phyloP scores from a whole-genome alignment of 163 green algal species.

The Prototheca wickerhamii region DNA sequence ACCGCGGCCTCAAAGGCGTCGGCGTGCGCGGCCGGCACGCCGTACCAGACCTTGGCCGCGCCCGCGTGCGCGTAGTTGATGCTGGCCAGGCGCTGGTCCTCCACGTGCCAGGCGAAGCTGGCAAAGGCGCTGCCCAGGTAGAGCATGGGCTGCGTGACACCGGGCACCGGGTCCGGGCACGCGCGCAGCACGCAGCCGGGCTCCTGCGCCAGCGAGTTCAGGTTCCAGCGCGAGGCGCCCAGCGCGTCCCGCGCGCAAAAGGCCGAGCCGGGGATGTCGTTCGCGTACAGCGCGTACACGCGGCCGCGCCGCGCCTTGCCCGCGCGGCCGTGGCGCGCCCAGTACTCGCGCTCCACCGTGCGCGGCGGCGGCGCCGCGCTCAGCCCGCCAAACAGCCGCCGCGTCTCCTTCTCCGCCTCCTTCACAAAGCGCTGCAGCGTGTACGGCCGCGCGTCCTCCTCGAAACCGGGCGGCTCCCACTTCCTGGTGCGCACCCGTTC shows the following conservation, averaged over 20 bases:
- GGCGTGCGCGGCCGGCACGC: conserved; percentile 43
- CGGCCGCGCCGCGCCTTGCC: conserved; percentile 3
- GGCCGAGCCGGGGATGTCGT: conserved; percentile 7
- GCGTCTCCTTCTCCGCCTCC: conserved; percentile 36
- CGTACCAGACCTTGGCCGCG: conserved; percentile 68
- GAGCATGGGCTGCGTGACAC: conserved; percentile 50
- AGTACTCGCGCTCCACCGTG: conserved; percentile 1
- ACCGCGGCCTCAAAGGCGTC: conserved; percentile 46
- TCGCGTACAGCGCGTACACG: conserved; percentile 4
- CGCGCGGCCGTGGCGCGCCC: not conserved
- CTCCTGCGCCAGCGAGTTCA: not conserved
- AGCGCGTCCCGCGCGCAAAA: conserved; percentile 2
- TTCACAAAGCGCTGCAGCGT: conserved; percentile 54
- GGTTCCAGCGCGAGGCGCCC: conserved; percentile 10
- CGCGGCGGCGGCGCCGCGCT: not conserved
- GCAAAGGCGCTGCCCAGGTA: conserved; percentile 65
- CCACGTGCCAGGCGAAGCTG: conserved; percentile 61
- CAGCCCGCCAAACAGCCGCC: conserved; percentile 39
- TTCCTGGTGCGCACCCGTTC: not conserved
- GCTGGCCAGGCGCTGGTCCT: conserved; percentile 68
- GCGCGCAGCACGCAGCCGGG: not conserved
- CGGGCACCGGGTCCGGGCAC: conserved; percentile 19
- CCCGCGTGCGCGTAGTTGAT: conserved; percentile 79
- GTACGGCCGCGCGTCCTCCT: conserved; percentile 35
- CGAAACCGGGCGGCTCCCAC: not conserved